These are phyloP conservation scores for Kluyveromyces marxianus DNA, from an alignment of 1,139 yeast genomes.

Conservation along the genomic window DNA sequence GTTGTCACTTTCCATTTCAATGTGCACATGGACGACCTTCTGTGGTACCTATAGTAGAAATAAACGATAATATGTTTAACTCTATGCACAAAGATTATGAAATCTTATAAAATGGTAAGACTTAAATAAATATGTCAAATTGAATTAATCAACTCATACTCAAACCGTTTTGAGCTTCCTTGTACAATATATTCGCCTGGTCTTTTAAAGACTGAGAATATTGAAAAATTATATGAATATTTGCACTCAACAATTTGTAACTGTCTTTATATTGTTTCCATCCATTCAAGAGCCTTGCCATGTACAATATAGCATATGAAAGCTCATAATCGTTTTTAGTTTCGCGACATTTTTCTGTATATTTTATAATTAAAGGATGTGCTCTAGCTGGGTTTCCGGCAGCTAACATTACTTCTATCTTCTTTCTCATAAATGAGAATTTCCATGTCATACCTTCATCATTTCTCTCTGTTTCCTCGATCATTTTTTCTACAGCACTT, in stretches of 20 bases:
- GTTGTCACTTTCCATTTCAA: slow-evolving; percentile 58
- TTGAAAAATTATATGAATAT: slow-evolving; percentile 9
- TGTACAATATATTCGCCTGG: background rate
- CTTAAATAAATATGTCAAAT: too few relatives aligned
- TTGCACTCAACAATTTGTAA: slow-evolving; percentile 3
- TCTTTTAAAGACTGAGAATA: slow-evolving; percentile 2
- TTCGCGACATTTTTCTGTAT: slow-evolving; percentile 1
- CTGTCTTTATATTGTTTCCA: slow-evolving; percentile 2
- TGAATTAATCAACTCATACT: background rate
- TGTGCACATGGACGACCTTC: slow-evolving; percentile 91
- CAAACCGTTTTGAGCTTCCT: background rate
- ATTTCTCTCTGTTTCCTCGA: background rate
- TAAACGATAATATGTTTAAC: slow-evolving; percentile 8
- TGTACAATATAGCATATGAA: background rate
- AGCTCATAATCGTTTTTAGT: slow-evolving; percentile 2
- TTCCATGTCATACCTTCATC: background rate
- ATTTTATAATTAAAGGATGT: slow-evolving; percentile 1
- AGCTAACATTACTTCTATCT: background rate
- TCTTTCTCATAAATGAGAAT: background rate
- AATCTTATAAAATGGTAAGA: background rate
- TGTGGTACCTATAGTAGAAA: slow-evolving; percentile 45
- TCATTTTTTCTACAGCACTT: background rate
- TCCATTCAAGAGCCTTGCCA: slow-evolving; percentile 1
- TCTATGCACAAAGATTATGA: slow-evolving; percentile 1
- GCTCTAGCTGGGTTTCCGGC: slow-evolving; percentile 6